A percentile compares a stretch with the other conserved stretches of the same genome.
Evolutionary conservation across 345 rosid genomes (phyloP).

Genomic region (Brassica cretica): DNA sequence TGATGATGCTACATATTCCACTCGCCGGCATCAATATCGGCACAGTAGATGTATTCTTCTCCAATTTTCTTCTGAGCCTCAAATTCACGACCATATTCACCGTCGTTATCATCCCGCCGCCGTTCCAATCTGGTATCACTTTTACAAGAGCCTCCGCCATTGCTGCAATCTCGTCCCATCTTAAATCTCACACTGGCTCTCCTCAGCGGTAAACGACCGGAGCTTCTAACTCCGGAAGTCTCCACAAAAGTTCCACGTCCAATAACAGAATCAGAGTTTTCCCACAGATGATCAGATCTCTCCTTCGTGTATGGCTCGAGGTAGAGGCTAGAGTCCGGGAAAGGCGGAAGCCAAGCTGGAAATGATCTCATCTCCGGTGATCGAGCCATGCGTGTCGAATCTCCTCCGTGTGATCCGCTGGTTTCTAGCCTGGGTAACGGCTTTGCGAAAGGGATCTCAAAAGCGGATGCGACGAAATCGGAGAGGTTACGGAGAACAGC

Average conservation of each 20-base stretch:
- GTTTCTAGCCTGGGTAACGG: constrained; percentile 40
- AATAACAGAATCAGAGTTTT: constrained; percentile 24
- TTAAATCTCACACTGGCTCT: constrained; percentile 33
- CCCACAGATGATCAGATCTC: constrained; percentile 34
- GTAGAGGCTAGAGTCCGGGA: constrained; percentile 32
- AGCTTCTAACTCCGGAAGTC: neutral
- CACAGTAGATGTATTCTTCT: neutral
- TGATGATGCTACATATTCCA: neutral
- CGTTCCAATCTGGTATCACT: neutral
- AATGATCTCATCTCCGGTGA: constrained; percentile 4
- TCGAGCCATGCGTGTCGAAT: neutral
- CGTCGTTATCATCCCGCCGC: neutral
- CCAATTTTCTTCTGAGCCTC: neutral
- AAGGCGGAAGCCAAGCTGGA: constrained; percentile 39
- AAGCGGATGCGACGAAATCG: constrained; percentile 39
- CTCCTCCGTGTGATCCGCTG: neutral
- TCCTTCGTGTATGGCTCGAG: neutral
- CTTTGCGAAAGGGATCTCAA: constrained; percentile 63
- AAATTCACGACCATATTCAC: neutral
- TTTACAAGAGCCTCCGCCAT: neutral
- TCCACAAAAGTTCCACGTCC: neutral
- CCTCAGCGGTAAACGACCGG: constrained; percentile 9
- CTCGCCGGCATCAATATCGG: constrained; percentile 14
- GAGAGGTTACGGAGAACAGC: constrained; percentile 38
- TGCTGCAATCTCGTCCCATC: neutral